These are phyloP conservation scores for Sporisorium exsertum DNA, from an alignment of 1,284 basidiomycete species.

Conservation along the genomic window DNA sequence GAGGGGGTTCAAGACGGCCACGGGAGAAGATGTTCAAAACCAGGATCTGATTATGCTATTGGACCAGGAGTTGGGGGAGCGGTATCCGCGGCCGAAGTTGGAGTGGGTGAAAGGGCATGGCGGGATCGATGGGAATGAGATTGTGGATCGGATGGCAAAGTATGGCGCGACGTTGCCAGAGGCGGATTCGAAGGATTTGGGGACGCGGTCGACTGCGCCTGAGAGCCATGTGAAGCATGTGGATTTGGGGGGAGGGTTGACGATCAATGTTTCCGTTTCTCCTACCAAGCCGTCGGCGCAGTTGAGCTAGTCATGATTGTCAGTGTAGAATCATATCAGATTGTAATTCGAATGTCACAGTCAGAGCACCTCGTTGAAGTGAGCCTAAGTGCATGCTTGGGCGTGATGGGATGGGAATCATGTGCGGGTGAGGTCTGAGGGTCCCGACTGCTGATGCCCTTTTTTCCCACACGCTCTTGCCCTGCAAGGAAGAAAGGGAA, in stretches of 20 bases:
- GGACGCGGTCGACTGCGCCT: not conserved
- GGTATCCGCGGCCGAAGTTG: slow-evolving; percentile 69
- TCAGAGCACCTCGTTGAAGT: too few species aligned
- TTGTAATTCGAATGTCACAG: too few species aligned
- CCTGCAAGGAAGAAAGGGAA: too few species aligned
- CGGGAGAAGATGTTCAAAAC: slow-evolving; percentile 77
- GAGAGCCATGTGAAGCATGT: slow-evolving; percentile 1
- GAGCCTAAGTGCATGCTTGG: too few species aligned
- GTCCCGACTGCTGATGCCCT: too few species aligned
- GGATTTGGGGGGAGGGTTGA: not conserved
- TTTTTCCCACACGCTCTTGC: too few species aligned
- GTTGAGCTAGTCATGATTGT: not conserved
- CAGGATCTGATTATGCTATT: slow-evolving; percentile 75
- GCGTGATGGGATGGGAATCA: too few species aligned
- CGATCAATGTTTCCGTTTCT: slow-evolving; percentile 1
- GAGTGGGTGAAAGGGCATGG: slow-evolving; percentile 79
- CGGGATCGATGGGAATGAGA: slow-evolving; percentile 81
- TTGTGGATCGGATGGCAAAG: slow-evolving; percentile 74
- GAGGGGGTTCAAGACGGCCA: slow-evolving; percentile 73
- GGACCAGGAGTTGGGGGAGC: slow-evolving; percentile 60
- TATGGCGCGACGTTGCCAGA: slow-evolving; percentile 34
- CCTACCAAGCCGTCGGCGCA: not conserved
- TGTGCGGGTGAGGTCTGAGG: too few species aligned
- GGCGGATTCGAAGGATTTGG: not conserved
- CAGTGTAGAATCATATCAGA: not conserved